Evolutionary conservation across 148 eudicot genomes (phyloP), one percentile per base, ranked within the genome.

Genomic region (Fagopyrum homotropicum): DNA sequence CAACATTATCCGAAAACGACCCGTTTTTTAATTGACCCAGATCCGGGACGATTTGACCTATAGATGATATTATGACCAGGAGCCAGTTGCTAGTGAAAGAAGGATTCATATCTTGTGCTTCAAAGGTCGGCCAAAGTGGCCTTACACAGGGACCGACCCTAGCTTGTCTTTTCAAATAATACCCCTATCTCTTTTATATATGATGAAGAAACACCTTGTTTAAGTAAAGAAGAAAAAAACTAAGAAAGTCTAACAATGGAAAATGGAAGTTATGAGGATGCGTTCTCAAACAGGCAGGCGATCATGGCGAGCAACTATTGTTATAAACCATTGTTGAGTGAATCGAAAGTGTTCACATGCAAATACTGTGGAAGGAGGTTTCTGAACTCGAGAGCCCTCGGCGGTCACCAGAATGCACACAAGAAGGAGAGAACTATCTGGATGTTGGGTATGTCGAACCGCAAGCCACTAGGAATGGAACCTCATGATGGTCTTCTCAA

Each of bases 341-440:
- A 79, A 35, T 69, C 74, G 15, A 88, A 85, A 77, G 55, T 85
- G 22, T 88, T 81, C 78, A 77, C 80, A 45, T 88, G 91, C 83
- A 85, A 81, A 77, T 88, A 75, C 74, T 85, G 89, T 78, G 84
- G 80, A 63, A 76, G 89, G 55, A 85, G 81, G 43, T 88, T 88
- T 45, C 78, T 85, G 16, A 88, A 85, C 72, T 84, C 89, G 15
- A 85, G 86, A 69, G 91, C 89, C 4, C 75, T 88, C 72, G 91
- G 91, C 0, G 91, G 91, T 0, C 91, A 88, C 63, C 89, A 88
- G 54, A 88, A 88, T 79, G 91, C 91, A 61, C 91, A 88, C 75
- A 85, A 81, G 74, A 82, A 81, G 74, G 91, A 88, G 72, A 82
- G 87, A 73, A 48, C 17, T 12, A 45, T 64, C 19, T 80, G 75